phyloP scores from a whole-genome alignment of 352 stramenopile species.

The Globisporangium paroecandrum region DNA sequence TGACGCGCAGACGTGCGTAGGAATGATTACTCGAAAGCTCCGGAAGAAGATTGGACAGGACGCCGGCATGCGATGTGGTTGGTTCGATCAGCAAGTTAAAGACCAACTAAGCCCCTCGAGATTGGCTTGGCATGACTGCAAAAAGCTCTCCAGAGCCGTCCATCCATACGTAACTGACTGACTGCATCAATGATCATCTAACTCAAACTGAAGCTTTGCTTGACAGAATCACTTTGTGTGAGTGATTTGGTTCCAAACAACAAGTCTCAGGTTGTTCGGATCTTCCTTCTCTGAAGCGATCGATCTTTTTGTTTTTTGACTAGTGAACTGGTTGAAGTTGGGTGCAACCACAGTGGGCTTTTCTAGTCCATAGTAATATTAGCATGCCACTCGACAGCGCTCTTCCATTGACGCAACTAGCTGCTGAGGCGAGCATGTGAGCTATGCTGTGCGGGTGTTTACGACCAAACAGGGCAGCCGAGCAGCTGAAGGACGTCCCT shows the following conservation, averaged over 20 bases:
- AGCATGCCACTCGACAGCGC: not conserved
- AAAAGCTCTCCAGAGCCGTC: no score
- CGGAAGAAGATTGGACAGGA: no score
- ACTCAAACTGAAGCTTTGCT: not conserved
- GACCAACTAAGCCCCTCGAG: no score
- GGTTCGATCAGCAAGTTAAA: no score
- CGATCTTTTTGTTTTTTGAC: not conserved
- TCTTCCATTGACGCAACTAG: not conserved
- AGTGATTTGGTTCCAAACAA: not conserved
- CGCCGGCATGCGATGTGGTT: no score
- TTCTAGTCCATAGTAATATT: not conserved
- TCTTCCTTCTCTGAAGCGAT: not conserved
- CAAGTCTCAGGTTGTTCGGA: not conserved
- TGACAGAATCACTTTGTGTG: not conserved
- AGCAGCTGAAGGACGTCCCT: not conserved
- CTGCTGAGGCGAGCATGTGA: not conserved
- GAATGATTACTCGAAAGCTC: no score
- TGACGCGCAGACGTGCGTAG: no score
- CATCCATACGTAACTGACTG: no score
- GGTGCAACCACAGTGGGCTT: not conserved
- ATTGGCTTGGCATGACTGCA: no score
- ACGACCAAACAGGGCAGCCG: not conserved
- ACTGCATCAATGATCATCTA: no score
- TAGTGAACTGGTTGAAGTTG: not conserved
- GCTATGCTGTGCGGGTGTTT: not conserved